Evolutionary conservation across 257 asterid genomes (phyloP).

Genomic region (Eustoma russellianum): DNA sequence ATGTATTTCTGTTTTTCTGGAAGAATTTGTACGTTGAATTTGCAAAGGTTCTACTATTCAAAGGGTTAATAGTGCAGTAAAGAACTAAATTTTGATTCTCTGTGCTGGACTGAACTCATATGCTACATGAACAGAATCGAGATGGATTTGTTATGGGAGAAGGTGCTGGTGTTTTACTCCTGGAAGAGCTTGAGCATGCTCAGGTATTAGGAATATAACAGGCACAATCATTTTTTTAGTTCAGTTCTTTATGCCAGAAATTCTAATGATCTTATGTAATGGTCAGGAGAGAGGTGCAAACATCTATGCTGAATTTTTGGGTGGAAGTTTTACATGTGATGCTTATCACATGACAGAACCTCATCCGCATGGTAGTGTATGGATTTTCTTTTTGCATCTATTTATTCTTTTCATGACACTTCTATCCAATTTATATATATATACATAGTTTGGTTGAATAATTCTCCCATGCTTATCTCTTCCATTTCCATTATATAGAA

Average conservation of each 20-base stretch:
- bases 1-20: too few relatives aligned
- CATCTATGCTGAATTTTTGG: conserved; percentile 46
- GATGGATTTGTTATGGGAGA: conserved; percentile 51
- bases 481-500: too few relatives aligned
- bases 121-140: conserved; percentile 16
- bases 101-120: neutral
- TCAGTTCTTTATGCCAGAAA: neutral
- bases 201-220: conserved; percentile 12
- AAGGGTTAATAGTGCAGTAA: too few relatives aligned
- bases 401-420: neutral
- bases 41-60: too few relatives aligned
- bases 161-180: conserved; percentile 45
- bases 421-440: too few relatives aligned
- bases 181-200: conserved; percentile 46
- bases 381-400: neutral
- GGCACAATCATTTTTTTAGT: neutral
- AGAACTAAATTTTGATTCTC: too few relatives aligned
- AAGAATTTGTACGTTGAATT: too few relatives aligned
- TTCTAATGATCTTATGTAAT: neutral
- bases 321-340: conserved; percentile 41
- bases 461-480: too few relatives aligned
- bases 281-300: conserved; percentile 35
- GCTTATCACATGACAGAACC: conserved; percentile 31
- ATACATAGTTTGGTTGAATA: too few relatives aligned
- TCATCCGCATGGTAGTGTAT: conserved; percentile 27